These are phyloP conservation scores for Magnolia officinalis DNA, from an alignment of 164 flowering plant species.

Conservation along the genomic window DNA sequence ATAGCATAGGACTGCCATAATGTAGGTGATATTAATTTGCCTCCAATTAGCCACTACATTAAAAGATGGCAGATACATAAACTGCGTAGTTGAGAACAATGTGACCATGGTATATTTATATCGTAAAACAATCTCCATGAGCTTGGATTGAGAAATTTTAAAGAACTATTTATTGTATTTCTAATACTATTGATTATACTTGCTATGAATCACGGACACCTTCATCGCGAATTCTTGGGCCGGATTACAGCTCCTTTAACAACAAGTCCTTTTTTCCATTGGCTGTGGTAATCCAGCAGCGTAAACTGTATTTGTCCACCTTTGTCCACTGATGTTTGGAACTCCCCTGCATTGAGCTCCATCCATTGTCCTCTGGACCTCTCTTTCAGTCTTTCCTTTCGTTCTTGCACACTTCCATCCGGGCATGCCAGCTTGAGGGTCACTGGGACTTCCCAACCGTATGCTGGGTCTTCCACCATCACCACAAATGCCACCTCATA, in stretches of 20 bases:
- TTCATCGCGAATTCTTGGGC: conserved; percentile 27
- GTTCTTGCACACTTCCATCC: conserved; percentile 38
- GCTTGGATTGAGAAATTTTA: background rate
- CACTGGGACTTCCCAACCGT: conserved; percentile 71
- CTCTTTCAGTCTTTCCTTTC: conserved; percentile 25
- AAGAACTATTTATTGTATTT: too few species aligned
- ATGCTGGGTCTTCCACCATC: conserved; percentile 47
- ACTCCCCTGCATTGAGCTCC: conserved; percentile 43
- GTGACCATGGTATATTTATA: too few species aligned
- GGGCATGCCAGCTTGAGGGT: conserved; percentile 48
- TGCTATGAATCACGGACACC: background rate
- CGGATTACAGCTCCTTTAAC: conserved; percentile 47
- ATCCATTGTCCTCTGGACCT: conserved; percentile 46
- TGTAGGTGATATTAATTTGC: too few species aligned
- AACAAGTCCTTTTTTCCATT: conserved; percentile 63
- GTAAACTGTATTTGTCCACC: conserved; percentile 44
- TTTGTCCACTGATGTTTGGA: conserved; percentile 19
- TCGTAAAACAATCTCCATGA: background rate
- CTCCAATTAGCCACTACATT: too few species aligned
- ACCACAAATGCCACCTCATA: conserved; percentile 53
- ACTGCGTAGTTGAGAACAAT: too few species aligned
- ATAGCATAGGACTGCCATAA: too few species aligned
- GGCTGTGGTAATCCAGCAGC: conserved; percentile 44
- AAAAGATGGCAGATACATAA: too few species aligned
- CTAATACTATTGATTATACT: too few species aligned